Evolutionary conservation across 129 eudicot species (phyloP).

Genomic region (Deinandra increscens): DNA sequence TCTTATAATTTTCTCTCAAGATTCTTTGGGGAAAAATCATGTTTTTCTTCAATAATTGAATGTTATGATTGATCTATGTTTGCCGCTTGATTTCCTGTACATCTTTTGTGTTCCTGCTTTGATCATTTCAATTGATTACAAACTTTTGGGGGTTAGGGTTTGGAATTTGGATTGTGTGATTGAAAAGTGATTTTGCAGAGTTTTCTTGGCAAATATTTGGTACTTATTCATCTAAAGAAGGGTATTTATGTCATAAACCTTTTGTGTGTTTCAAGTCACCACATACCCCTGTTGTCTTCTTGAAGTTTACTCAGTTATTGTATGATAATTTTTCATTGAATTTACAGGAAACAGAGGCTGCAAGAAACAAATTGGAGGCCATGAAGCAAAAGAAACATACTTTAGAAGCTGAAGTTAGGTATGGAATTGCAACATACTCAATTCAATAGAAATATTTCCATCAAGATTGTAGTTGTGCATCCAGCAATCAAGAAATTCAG

Average conservation of each 20-base stretch:
- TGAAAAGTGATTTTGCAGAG: constrained; percentile 8
- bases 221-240: neutral
- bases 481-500: neutral
- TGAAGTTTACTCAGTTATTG: neutral
- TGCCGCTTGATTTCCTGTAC: neutral
- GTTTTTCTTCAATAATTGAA: neutral
- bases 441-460: neutral
- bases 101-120: neutral
- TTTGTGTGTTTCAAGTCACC: neutral
- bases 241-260: constrained; percentile 15
- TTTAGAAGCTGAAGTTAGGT: constrained; percentile 83
- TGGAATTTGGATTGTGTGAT: neutral
- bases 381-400: constrained; percentile 53
- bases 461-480: neutral
- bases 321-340: neutral
- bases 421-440: constrained; percentile 24
- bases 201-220: neutral
- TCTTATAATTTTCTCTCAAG: constrained; percentile 21
- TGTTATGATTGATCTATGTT: constrained; percentile 25
- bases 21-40: constrained; percentile 12
- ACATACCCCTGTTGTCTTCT: neutral
- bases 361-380: constrained; percentile 49
- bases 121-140: constrained; percentile 5
- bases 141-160: constrained; percentile 29
- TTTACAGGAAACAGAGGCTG: constrained; percentile 57